Evolutionary conservation across 2,329 filamentous ascomycete genomes (phyloP).

Genomic region (Geoglossum cookeanum): DNA sequence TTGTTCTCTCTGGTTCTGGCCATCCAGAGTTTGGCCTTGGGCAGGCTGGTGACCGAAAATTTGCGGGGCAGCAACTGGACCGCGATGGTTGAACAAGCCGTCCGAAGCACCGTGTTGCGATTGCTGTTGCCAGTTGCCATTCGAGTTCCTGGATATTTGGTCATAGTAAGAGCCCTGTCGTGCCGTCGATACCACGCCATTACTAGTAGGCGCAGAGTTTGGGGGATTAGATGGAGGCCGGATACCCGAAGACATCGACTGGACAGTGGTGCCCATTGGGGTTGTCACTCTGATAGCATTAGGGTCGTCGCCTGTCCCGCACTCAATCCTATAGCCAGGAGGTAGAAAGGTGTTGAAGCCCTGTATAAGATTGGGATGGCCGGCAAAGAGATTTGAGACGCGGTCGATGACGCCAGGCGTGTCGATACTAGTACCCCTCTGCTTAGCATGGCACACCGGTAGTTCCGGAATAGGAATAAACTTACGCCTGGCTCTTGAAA

Average conservation of each 20-base stretch:
- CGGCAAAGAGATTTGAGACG: slow-evolving; percentile 87
- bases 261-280: slow-evolving; percentile 89
- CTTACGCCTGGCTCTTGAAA: slow-evolving; percentile 91
- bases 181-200: background rate
- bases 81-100: slow-evolving; percentile 15
- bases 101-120: slow-evolving; percentile 18
- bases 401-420: slow-evolving; percentile 94
- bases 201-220: background rate
- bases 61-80: slow-evolving; percentile 2
- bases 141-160: slow-evolving; percentile 6
- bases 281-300: slow-evolving; percentile 95
- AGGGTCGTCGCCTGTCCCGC: slow-evolving; percentile 79
- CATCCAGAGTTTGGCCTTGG: slow-evolving; percentile 17
- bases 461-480: slow-evolving; percentile 11
- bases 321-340: slow-evolving; percentile 90
- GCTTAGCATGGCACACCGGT: background rate
- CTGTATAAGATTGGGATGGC: slow-evolving; percentile 86
- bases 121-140: slow-evolving; percentile 7
- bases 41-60: slow-evolving; percentile 3
- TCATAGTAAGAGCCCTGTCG: slow-evolving; percentile 6
- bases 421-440: slow-evolving; percentile 45
- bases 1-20: slow-evolving; percentile 18
- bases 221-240: slow-evolving; percentile 24
- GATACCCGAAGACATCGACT: slow-evolving; percentile 47
- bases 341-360: slow-evolving; percentile 97